Evolutionary conservation across 306 rosid genomes (phyloP).

Genomic region (Luffa aegyptiaca): DNA sequence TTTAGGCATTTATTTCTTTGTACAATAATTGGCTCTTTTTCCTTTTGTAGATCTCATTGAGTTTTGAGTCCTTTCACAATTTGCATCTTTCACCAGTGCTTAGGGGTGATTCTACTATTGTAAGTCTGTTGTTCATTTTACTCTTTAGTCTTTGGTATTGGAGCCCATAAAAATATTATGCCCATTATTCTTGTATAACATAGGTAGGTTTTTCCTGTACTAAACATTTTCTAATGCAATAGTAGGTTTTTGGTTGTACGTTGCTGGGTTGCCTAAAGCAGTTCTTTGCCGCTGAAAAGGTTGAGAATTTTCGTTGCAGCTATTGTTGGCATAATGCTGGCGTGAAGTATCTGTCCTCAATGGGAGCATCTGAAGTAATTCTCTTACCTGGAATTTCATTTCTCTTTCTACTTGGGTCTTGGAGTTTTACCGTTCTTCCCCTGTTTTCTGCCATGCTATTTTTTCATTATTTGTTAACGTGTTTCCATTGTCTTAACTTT

Average conservation of each 20-base stretch:
- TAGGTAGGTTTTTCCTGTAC: background rate
- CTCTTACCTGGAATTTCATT: background rate
- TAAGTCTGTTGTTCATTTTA: constrained; percentile 36
- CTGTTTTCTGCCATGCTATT: background rate
- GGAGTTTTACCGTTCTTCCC: background rate
- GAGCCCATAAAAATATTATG: constrained; percentile 7
- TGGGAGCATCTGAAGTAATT: constrained; percentile 55
- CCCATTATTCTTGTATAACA: background rate
- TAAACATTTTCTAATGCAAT: constrained; percentile 11
- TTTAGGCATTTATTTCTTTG: background rate
- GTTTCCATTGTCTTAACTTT: background rate
- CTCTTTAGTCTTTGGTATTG: constrained; percentile 13
- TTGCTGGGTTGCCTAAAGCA: constrained; percentile 73
- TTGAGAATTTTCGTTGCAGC: constrained; percentile 73
- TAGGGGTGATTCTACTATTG: constrained; percentile 26
- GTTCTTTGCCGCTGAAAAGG: constrained; percentile 66
- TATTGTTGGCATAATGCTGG: constrained; percentile 84
- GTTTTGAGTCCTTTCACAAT: constrained; percentile 77
- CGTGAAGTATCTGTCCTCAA: constrained; percentile 51
- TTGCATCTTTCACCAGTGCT: constrained; percentile 66
- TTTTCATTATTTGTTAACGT: background rate
- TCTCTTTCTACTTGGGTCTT: background rate
- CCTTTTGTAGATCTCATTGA: constrained; percentile 67
- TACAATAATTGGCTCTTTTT: constrained; percentile 11
- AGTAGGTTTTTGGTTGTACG: constrained; percentile 48